phyloP scores from a whole-genome alignment of 179 eudicot genomes.

The Silene coronaria region DNA sequence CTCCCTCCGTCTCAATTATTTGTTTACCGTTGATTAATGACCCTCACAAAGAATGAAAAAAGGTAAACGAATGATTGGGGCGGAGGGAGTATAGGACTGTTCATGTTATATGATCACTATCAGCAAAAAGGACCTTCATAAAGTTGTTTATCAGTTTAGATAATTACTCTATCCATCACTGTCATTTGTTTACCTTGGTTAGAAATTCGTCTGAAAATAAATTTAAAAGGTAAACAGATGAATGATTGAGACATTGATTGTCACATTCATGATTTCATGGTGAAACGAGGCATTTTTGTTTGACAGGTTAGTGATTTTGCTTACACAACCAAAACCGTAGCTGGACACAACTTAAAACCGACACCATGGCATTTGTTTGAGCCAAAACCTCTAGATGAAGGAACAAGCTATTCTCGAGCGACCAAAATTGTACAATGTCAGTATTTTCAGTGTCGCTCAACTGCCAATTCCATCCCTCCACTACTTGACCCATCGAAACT shows the following conservation, averaged over 20 bases:
- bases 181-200: neutral
- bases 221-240: neutral
- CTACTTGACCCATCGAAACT: conserved; percentile 26
- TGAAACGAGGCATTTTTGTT: neutral
- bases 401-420: conserved; percentile 49
- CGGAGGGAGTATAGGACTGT: too few relatives aligned
- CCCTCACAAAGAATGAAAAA: too few relatives aligned
- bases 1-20: too few relatives aligned
- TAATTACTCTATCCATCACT: too few relatives aligned
- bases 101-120: too few relatives aligned
- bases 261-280: too few relatives aligned
- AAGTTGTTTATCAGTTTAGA: too few relatives aligned
- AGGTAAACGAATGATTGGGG: too few relatives aligned
- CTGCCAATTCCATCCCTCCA: conserved; percentile 18
- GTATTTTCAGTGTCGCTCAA: conserved; percentile 48
- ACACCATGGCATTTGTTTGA: conserved; percentile 83
- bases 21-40: too few relatives aligned
- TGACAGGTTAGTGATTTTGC: conserved; percentile 58
- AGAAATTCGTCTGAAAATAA: neutral
- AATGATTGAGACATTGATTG: neutral
- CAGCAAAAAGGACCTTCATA: too few relatives aligned
- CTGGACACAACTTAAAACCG: conserved; percentile 78
- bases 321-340: conserved; percentile 63
- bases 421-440: conserved; percentile 69
- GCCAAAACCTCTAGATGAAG: conserved; percentile 39